Conservation (phyloP, 2,329 filamentous ascomycete species). For the Capronia coronata region DNA sequence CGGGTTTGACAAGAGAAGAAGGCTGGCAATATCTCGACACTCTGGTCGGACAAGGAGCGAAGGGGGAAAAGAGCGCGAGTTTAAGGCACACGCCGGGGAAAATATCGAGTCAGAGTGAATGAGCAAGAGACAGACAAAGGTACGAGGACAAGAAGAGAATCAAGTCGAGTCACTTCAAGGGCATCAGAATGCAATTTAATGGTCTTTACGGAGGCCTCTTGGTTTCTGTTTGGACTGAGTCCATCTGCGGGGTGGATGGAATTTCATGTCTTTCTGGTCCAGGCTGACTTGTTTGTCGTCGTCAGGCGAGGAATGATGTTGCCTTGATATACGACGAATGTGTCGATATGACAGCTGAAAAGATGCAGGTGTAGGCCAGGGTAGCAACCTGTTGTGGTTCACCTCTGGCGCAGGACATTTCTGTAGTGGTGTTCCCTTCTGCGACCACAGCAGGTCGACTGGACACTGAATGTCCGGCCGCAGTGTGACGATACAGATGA, state of each 20-base stretch:
- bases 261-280: conserved; percentile 1
- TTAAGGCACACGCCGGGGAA: conserved; percentile 1
- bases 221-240: conserved; percentile 1
- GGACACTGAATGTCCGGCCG: neutral
- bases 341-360: neutral
- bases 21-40: neutral
- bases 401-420: no score
- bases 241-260: neutral
- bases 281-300: neutral
- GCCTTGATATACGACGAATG: neutral
- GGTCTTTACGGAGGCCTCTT: neutral
- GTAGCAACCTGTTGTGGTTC: neutral
- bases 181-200: neutral
- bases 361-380: neutral
- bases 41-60: neutral
- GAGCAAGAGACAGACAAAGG: neutral
- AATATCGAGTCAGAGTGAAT: conserved; percentile 1
- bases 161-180: neutral
- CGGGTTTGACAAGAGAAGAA: conserved; percentile 1
- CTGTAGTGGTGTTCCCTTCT: neutral
- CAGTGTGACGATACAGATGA: neutral
- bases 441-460: neutral
- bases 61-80: neutral
- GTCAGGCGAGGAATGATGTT: neutral
- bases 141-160: conserved; percentile 4